Evolutionary conservation across 495 filamentous ascomycete species (phyloP), one percentile per base, ranked within the genome.

Genomic region (Penicillium antarcticum): DNA sequence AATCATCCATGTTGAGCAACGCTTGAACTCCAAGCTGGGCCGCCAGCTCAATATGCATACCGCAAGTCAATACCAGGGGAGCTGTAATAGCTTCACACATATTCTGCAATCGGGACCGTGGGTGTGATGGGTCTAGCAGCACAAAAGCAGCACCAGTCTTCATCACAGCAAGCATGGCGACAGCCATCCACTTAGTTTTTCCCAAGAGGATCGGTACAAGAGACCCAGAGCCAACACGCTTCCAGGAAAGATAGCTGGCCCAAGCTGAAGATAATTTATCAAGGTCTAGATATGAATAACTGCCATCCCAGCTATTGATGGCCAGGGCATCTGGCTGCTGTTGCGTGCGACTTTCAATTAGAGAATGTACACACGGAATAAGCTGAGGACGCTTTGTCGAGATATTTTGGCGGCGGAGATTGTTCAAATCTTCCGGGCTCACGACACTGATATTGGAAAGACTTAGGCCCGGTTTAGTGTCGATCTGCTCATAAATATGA

Each of bases 111-210:
- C 80, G 69, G 5, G 66, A 65, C 45, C 66, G 57, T 0, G 81
- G 80, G 32, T 52, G 16, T 0, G 17, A 18, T 11, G 70, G 66
- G 52, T 82, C 77, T 3, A 83, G 50, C 2, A 64, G 63, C 3
- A 80, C 66, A 61, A 73, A 74, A 0, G 69, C 73, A 9, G 66
- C 73, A 2, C 79, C 79, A 16, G 77, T 74, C 48, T 71, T 74
- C 8, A 72, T 54, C 6, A 80, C 65, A 0, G 66, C 75, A 3
- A 76, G 46, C 43, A 69, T 41, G 16, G 41, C 11, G 2, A 52
- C 26, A 7, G 17, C 17, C 5, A 12, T 32, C 38, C 21, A 52
- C 14, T 35, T 34, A 1, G 49, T 40, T 12, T 45, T 45, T 1
- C n/a, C 31, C 5, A 52, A 18, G 7, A 8, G 33, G 0, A 52